Evolutionary conservation across 495 filamentous ascomycete genomes (phyloP), one percentile per base, ranked within the genome.

Genomic region (Penicillium crystallinum): DNA sequence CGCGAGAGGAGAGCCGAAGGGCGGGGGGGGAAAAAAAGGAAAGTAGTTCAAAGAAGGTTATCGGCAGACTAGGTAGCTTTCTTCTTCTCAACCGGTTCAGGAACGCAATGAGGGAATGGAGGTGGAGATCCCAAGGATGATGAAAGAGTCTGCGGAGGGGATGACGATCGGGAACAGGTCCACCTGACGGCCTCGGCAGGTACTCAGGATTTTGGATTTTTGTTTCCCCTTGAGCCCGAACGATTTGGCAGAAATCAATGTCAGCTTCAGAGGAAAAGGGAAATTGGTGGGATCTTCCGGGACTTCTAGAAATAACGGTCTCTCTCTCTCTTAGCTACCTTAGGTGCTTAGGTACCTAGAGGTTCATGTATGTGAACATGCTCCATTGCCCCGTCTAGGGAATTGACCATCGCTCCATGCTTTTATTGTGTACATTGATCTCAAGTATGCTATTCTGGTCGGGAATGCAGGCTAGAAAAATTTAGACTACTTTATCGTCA

Each of bases 1-100:
- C 46, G 46, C 65, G 67, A 62, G 66, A 58, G 58, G 65, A 67
- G 62, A 64, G 64, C 59, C 62, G 55, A 56, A 36, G 43, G 46
- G 19, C 14, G 31, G 33, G 53, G n/a, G n/a, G n/a, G n/a, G n/a
- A n/a, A n/a, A 53, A 41, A 57, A 46, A 49, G 45, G 49, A 60
- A 58, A 47, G 35, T 52, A 54, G 56, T 44, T 40, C 49, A 53
- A 44, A 38, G 29, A 23, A 35, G 17, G 30, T 31, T 43, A 18
- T 43, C 23, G 23, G 40, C 17, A 22, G 22, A 43, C 30, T 30
- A 22, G 29, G 40, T 43, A n/a, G 25, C 7, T 27, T 18, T 29
- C 10, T 10, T 43, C 27, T 29, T 17, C 17, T 43, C 27, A n/a
- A 17, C 29, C 33, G 18, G 8, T 30, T 36, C 15, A 33, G 39